Base-by-base conservation (phyloP, 495 filamentous ascomycete genomes). In the Sordaria brevicollis region DNA sequence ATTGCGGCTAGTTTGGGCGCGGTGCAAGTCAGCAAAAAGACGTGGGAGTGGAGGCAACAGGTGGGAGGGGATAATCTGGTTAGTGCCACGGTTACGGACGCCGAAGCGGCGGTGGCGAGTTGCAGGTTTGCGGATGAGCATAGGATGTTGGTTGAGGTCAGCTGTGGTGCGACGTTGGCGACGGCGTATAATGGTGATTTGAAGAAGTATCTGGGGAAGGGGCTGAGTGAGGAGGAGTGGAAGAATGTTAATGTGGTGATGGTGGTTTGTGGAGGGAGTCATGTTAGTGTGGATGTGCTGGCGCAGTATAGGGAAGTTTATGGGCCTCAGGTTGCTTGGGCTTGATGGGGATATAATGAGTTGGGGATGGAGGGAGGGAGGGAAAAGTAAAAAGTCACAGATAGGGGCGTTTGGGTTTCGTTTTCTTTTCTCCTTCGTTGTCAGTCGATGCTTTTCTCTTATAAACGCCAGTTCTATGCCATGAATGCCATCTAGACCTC, bases 261-360 rank as follows among this genome's bases (percentile, higher is more conserved):
- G 67, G 83, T 97, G 31, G 87, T 97, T 29, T 98, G 94, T 77
- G 94, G 94, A 0, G 94, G 94, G 9, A 89, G 85, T 57, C 91
- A 91, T 78, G 86, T 93, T 62, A 90, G 87, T 4, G 79, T 90
- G 33, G 87, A 90, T 21, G 86, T 89, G 76, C 78, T 96, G 74
- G 81, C 80, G 57, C 79, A 79, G 66, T 98, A 90, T 79, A 83
- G 83, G 75, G 79, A 85, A 81, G 81, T 79, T 69, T 92, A 84
- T 77, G 84, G 49, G 11, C 5, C 21, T 21, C 21, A 62, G 13
- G 5, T 62, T 62, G 11, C 25, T 31, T 62, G 49, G 49, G 49
- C 49, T 62, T 62, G 49, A 62, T 25, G 66, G n/a, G 31, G 21
- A 34, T 31, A 9, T 5, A 62, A 31, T 3, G 13, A 25, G 5